Percentiles rank a stretch among this genome's conserved stretches.
Evolutionary conservation across 805 yeast genomes (phyloP).

Genomic region (Spencermartinsiella europaea): DNA sequence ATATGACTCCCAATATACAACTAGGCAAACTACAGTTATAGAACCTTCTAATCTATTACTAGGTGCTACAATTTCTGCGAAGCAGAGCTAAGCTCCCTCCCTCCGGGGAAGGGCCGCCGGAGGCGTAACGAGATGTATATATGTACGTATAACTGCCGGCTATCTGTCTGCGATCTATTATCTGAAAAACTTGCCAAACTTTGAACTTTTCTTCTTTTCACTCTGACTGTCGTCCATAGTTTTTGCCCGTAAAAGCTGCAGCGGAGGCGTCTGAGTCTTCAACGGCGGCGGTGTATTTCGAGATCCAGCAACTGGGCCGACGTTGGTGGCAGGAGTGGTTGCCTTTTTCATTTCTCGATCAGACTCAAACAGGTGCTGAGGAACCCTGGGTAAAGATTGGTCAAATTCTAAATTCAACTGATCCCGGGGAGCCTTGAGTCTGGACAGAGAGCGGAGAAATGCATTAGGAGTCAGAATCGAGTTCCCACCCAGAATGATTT

Average conservation of each 20-base stretch:
- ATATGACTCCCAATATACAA: too few relatives aligned
- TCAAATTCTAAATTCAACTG: constrained; percentile 30
- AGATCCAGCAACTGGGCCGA: neutral
- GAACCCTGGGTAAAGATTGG: constrained; percentile 26
- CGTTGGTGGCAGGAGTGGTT: too few relatives aligned
- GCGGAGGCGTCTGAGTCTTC: neutral
- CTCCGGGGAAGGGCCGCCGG: too few relatives aligned
- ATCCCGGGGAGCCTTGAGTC: constrained; percentile 27
- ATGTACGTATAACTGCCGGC: too few relatives aligned
- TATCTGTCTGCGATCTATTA: too few relatives aligned
- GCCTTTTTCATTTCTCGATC: constrained; percentile 20
- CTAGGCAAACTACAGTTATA: too few relatives aligned
- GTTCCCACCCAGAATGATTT: constrained; percentile 78
- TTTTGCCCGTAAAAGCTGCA: neutral
- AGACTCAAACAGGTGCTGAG: constrained; percentile 28
- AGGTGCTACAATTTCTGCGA: too few relatives aligned
- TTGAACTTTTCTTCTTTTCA: constrained; percentile 13
- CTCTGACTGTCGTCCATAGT: constrained; percentile 4
- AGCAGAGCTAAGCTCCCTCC: too few relatives aligned
- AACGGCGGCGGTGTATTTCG: neutral
- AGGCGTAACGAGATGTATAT: too few relatives aligned
- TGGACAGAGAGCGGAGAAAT: constrained; percentile 29
- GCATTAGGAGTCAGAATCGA: constrained; percentile 47
- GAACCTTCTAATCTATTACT: too few relatives aligned
- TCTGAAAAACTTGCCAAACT: constrained; percentile 18